These are phyloP conservation scores for Fraxinus baroniana DNA, from an alignment of 305 asterid species.

Conservation along the genomic window DNA sequence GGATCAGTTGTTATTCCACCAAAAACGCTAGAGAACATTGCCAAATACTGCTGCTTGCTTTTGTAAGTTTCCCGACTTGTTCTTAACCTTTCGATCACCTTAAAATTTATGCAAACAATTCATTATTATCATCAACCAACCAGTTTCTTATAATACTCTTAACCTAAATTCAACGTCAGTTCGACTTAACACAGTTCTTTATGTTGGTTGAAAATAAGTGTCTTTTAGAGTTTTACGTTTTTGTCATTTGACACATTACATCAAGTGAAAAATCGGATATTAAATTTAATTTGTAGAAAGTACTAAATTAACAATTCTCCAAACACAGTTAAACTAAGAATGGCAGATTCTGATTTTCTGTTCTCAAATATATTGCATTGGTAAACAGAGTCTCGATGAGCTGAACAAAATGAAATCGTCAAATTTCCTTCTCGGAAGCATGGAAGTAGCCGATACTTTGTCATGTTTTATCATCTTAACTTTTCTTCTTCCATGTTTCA, in stretches of 20 bases:
- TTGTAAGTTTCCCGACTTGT: conserved; percentile 37
- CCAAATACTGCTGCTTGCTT: conserved; percentile 68
- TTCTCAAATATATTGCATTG: neutral
- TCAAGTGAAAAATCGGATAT: neutral
- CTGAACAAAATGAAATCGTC: neutral
- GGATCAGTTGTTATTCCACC: conserved; percentile 90
- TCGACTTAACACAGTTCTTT: neutral
- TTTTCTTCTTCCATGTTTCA: neutral
- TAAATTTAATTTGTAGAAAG: neutral
- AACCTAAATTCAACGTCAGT: neutral
- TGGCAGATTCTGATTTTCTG: neutral
- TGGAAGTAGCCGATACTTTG: neutral
- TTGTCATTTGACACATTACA: neutral
- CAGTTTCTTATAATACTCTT: neutral
- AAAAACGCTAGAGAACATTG: conserved; percentile 83
- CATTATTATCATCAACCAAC: neutral
- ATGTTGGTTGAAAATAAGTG: neutral
- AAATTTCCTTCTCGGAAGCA: neutral
- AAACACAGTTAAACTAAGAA: neutral
- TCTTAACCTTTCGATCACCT: conserved; percentile 76
- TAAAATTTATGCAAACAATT: conserved; percentile 2
- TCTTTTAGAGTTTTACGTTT: neutral
- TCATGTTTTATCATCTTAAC: neutral
- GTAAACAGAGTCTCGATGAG: neutral
- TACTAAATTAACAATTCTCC: neutral